A percentile compares a stretch with the other conserved stretches of the same genome.
These are phyloP conservation scores for Trichothecium roseum DNA, from an alignment of 2,329 filamentous ascomycete species.

Conservation along the genomic window DNA sequence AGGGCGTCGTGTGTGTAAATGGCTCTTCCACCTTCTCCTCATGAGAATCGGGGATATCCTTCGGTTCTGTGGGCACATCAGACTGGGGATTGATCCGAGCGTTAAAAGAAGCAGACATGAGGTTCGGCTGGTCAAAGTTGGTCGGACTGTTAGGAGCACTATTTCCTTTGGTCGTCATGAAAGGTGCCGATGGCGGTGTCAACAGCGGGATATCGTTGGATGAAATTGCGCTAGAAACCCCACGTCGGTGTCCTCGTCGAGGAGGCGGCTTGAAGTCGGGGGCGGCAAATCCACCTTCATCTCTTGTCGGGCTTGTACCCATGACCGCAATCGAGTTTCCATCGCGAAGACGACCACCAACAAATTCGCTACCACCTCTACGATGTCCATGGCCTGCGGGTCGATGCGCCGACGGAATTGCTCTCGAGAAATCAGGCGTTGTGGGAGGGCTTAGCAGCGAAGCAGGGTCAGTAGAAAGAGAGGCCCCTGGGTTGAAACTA, in stretches of 20 bases:
- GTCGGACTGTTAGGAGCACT: slow-evolving; percentile 57
- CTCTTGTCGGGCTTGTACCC: slow-evolving; percentile 61
- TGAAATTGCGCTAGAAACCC: slow-evolving; percentile 66
- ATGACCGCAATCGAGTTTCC: slow-evolving; percentile 49
- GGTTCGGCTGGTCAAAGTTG: slow-evolving; percentile 22
- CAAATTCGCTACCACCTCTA: slow-evolving; percentile 77
- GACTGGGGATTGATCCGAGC: background rate
- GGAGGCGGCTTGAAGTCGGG: slow-evolving; percentile 37
- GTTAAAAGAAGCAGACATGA: slow-evolving; percentile 12
- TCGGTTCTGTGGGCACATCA: slow-evolving; percentile 6
- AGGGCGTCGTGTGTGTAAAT: slow-evolving; percentile 8
- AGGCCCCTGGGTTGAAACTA: slow-evolving; percentile 43
- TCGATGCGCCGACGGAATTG: slow-evolving; percentile 45
- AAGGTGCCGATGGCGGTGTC: slow-evolving; percentile 40
- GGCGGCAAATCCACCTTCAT: slow-evolving; percentile 45
- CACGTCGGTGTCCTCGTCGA: slow-evolving; percentile 61
- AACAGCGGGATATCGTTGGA: slow-evolving; percentile 72
- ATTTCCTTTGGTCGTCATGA: slow-evolving; percentile 40
- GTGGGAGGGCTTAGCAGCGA: slow-evolving; percentile 43
- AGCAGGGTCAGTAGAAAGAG: slow-evolving; percentile 18
- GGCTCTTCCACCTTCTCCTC: slow-evolving; percentile 8
- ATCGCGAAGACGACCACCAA: slow-evolving; percentile 59
- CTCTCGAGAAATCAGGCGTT: slow-evolving; percentile 39
- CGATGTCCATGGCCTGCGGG: slow-evolving; percentile 62
- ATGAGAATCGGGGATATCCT: slow-evolving; percentile 2